phyloP scores from a whole-genome alignment of 2,329 filamentous ascomycete species.

The Tolypocladium endophyticum region DNA sequence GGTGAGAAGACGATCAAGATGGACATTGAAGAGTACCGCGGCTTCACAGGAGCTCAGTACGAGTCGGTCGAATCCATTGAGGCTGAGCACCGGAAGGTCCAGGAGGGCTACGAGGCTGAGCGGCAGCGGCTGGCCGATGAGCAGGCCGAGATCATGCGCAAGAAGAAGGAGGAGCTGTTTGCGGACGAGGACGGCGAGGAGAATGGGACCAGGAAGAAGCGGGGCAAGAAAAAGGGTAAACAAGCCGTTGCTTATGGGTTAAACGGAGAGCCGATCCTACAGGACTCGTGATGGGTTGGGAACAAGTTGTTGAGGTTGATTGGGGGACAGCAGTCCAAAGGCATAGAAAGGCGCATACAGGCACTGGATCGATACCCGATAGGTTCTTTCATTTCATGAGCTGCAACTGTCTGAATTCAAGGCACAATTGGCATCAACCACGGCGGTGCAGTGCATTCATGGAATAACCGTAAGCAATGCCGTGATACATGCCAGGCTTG shows the following conservation, averaged over 20 bases:
- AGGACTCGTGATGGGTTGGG: slow-evolving; percentile 4
- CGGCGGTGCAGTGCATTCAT: background rate
- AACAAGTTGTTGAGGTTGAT: background rate
- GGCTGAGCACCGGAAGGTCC: slow-evolving; percentile 39
- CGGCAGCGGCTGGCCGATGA: slow-evolving; percentile 32
- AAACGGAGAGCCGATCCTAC: slow-evolving; percentile 23
- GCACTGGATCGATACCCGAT: slow-evolving; percentile 1
- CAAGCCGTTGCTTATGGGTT: slow-evolving; percentile 23
- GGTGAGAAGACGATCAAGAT: slow-evolving; percentile 48
- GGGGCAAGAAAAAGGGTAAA: slow-evolving; percentile 18
- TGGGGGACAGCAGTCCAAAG: background rate
- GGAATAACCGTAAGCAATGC: background rate
- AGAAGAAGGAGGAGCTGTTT: slow-evolving; percentile 38
- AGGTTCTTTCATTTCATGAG: background rate
- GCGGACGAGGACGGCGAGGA: slow-evolving; percentile 24
- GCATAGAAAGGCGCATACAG: background rate
- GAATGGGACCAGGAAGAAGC: slow-evolving; percentile 19
- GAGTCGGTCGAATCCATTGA: slow-evolving; percentile 45
- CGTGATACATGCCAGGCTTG: background rate
- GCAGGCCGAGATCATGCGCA: slow-evolving; percentile 34
- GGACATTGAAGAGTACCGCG: slow-evolving; percentile 50
- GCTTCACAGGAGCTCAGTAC: slow-evolving; percentile 41
- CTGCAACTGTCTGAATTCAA: background rate
- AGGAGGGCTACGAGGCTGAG: slow-evolving; percentile 34
- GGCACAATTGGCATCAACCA: background rate